Conservation (phyloP, 2,329 filamentous ascomycete species). For the Gremmenia infestans region DNA sequence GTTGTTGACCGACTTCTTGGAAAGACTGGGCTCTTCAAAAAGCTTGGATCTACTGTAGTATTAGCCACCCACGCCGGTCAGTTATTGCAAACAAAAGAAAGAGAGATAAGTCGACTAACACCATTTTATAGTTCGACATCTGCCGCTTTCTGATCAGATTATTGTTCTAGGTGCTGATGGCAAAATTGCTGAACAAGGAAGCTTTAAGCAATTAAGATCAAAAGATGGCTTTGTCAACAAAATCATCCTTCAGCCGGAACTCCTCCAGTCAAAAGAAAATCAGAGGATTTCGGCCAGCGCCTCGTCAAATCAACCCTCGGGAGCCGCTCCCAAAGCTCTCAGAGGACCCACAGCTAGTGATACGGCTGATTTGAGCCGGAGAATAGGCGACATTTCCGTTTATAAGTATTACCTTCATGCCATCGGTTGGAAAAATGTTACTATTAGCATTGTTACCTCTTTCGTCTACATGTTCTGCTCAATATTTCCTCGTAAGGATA, state of each 20-base stretch:
- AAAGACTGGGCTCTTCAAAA: conserved; percentile 10
- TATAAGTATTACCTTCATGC: conserved; percentile 24
- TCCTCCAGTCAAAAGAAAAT: conserved; percentile 16
- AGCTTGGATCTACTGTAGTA: conserved; percentile 32
- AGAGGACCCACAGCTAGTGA: conserved; percentile 30
- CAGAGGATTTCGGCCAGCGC: not conserved
- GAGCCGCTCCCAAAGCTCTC: not conserved
- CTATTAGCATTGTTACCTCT: conserved; percentile 4
- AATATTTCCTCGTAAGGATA: conserved; percentile 6
- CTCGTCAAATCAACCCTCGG: not conserved
- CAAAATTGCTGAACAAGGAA: conserved; percentile 33
- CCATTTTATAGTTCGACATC: conserved; percentile 27
- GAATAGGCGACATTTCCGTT: conserved; percentile 15
- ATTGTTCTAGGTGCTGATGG: conserved; percentile 32
- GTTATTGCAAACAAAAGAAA: conserved; percentile 7
- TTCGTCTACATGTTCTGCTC: conserved; percentile 1
- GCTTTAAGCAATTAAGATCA: conserved; percentile 23
- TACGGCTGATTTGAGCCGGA: conserved; percentile 12
- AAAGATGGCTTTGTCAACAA: conserved; percentile 21
- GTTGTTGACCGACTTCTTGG: conserved; percentile 34
- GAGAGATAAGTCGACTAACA: not conserved
- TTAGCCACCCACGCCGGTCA: conserved; percentile 38
- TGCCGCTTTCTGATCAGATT: conserved; percentile 37
- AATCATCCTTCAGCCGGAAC: conserved; percentile 30
- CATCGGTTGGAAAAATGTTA: conserved; percentile 13